Evolutionary conservation across 1,284 basidiomycete genomes (phyloP), one percentile per base, ranked within the genome.

Genomic region (Pyrrhoderma lamaoense): DNA sequence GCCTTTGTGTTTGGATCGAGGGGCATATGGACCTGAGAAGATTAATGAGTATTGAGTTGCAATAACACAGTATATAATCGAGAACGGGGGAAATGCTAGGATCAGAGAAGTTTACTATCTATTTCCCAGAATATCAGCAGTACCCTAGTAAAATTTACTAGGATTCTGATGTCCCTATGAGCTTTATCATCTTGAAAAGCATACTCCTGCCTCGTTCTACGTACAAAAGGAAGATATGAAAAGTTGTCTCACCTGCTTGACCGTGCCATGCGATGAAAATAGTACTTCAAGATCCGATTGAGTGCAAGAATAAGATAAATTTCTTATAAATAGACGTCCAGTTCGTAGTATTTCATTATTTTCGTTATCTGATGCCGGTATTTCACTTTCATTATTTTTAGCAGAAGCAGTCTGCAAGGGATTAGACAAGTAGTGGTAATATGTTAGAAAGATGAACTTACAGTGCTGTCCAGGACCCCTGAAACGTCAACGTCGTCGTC

Each of bases 311-410:
- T 92, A 98, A 0, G 93, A 77, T 16, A 98, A 68, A 64, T 98
- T 99, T 11, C 95, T 89, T 4, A 98, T 72, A 64, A 98, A 98
- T 3, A 98, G 70, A 1, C 95, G 82, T 0, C 82, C 79, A 0
- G 90, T 93, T 52, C 79, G 77, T 21, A 88, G 70, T 51, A 97
- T 92, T 0, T 81, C 82, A 27, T 31, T 11, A 31, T 11, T 31
- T n/a, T n/a, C n/a, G n/a, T n/a, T n/a, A n/a, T 77, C 73, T 55
- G 72, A 78, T 0, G 71, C 70, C 1, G 73, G 64, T 47, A 83
- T 76, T 44, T 70, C 60, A 11, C 61, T 53, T 23, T 64, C 60
- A 18, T 59, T 50, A 2, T 64, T 53, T 2, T 56, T 38, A 1
- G 59, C 23, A 2, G 9, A 34, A 37, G 19, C 19, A n/a, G 23